phyloP scores from a whole-genome alignment of 768 basidiomycete genomes.

The Suillus fuscotomentosus region DNA sequence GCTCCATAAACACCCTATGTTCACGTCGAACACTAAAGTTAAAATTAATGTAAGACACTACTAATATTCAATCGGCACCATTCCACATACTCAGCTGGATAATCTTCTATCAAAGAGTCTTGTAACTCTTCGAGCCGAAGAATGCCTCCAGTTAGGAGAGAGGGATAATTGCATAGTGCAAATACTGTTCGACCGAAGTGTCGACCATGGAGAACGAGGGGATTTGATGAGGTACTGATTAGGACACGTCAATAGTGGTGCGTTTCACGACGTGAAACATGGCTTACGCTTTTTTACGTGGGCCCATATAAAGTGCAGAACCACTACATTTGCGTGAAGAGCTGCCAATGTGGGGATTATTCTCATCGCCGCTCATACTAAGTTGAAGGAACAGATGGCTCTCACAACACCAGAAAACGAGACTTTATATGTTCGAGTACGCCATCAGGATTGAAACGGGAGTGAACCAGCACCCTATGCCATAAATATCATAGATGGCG shows the following conservation, averaged over 20 bases:
- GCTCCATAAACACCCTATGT: too few species aligned
- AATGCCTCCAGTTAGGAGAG: background rate
- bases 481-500: background rate
- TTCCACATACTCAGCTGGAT: background rate
- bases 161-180: background rate
- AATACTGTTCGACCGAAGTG: background rate
- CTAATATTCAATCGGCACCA: too few species aligned
- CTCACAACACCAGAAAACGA: background rate
- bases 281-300: background rate
- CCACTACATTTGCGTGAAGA: background rate
- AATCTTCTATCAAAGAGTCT: background rate
- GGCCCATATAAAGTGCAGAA: background rate
- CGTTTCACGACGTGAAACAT: background rate
- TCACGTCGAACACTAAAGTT: too few species aligned
- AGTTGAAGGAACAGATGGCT: background rate
- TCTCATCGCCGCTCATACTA: background rate
- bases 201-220: background rate
- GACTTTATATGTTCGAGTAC: background rate
- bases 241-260: background rate
- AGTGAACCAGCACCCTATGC: background rate
- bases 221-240: background rate
- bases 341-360: background rate
- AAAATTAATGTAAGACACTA: too few species aligned
- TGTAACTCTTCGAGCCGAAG: background rate
- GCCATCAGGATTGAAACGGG: background rate